Base-by-base conservation (phyloP, 441 rosid genomes). In the Pelargonium australe region DNA sequence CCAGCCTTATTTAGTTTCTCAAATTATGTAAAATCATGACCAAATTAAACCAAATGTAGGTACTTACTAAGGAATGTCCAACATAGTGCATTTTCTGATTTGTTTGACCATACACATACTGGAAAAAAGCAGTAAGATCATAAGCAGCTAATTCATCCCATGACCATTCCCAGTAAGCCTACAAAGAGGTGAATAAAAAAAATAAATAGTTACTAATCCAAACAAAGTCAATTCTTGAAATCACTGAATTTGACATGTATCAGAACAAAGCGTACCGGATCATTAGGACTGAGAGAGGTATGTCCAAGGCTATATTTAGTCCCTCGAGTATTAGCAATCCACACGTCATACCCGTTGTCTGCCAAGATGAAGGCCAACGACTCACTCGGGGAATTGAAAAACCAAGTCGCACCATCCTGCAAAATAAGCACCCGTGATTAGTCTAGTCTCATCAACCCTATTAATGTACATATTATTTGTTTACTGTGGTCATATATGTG, bases 91-190 rank as follows among this genome's bases (percentile, higher is more conserved):
- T 66, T 23, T 69, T 76, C 73, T 77, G 73, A 62, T 78, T 75
- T 14, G 80, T 78, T 44, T 67, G 60, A 16, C 68, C 61, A 49
- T 70, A 73, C 63, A 82, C 76, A 55, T 71, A 66, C 28, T 78
- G 71, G 45, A 78, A 67, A 0, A 70, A 65, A 10, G 81, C 77
- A 7, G 85, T 41, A 64, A 78, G 75, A 74, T 80, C 85, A 45
- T 78, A 78, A 20, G 70, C 63, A 19, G 47, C 72, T 49, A 79
- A 49, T 65, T 82, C 83, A 68, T 82, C 85, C 85, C 85, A 82
- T 25, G 85, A 79, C 83, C 85, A 82, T 63, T 82, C 83, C 85
- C 85, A 82, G 12, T 77, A 82, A 68, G 85, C 81, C 85, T 80
- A 77, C 43, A 67, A 64, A 12, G 5, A 41, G 2, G 11, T 16